Conservation (phyloP, 1,284 basidiomycete genomes). For the Pyrrhoderma lamaoense region DNA sequence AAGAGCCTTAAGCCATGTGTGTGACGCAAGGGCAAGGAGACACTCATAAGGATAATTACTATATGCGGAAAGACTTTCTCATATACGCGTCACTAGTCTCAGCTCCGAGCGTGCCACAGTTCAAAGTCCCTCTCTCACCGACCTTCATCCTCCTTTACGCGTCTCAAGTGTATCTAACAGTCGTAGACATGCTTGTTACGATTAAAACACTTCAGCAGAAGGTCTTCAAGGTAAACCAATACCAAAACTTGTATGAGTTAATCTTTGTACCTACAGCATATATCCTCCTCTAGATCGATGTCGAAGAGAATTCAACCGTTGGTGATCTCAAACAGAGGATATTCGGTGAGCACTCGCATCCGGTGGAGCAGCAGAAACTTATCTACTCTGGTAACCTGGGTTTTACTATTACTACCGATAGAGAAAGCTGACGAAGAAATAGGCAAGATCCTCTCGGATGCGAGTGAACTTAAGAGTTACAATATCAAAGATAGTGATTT, state of each 20-base stretch:
- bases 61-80: constrained; percentile 2
- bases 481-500: constrained; percentile 99
- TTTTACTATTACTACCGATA: constrained; percentile 15
- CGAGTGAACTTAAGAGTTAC: constrained; percentile 82
- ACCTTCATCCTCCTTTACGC: constrained; percentile 13
- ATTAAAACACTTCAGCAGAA: constrained; percentile 93
- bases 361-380: constrained; percentile 78
- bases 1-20: not conserved
- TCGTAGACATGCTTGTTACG: constrained; percentile 76
- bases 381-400: constrained; percentile 78
- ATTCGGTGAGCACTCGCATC: constrained; percentile 66
- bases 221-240: constrained; percentile 53
- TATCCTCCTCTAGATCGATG: constrained; percentile 57
- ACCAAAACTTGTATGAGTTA: not conserved
- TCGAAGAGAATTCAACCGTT: constrained; percentile 71
- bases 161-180: too few relatives aligned
- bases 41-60: not conserved
- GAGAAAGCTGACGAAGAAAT: constrained; percentile 11
- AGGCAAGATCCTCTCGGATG: constrained; percentile 92
- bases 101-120: not conserved
- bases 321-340: constrained; percentile 85
- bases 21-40: not conserved
- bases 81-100: constrained; percentile 13
- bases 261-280: constrained; percentile 1
- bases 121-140: constrained; percentile 17